These are phyloP conservation scores for Scheffersomyces illinoinensis DNA, from an alignment of 1,139 yeast species.

Conservation along the genomic window DNA sequence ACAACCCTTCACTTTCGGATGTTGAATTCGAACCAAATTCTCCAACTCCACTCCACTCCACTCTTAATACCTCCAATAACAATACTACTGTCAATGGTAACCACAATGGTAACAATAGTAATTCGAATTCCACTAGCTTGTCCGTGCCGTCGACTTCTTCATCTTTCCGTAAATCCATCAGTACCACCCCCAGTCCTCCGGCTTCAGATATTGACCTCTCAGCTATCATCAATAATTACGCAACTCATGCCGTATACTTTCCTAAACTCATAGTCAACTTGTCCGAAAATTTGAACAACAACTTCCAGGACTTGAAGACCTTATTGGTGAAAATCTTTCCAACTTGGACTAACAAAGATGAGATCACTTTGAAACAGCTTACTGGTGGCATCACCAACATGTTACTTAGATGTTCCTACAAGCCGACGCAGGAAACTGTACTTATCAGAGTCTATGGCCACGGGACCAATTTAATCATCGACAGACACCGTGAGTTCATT, in stretches of 20 bases:
- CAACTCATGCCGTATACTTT: conserved; percentile 40
- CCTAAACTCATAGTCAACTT: conserved; percentile 40
- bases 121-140: neutral
- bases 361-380: conserved; percentile 39
- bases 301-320: conserved; percentile 32
- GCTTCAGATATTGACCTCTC: conserved; percentile 13
- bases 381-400: conserved; percentile 85
- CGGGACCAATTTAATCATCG: conserved; percentile 73
- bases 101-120: conserved; percentile 2
- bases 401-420: conserved; percentile 54
- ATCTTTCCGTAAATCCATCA: conserved; percentile 2
- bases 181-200: conserved; percentile 17
- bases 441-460: conserved; percentile 75
- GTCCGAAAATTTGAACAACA: conserved; percentile 28
- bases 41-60: conserved; percentile 4
- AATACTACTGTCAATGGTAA: conserved; percentile 3
- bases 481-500: conserved; percentile 73
- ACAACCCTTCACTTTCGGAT: conserved; percentile 46
- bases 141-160: neutral
- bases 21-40: conserved; percentile 31
- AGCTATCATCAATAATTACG: conserved; percentile 26
- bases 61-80: conserved; percentile 3
- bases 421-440: conserved; percentile 32
- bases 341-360: conserved; percentile 25
- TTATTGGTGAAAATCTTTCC: conserved; percentile 40